Evolutionary conservation across 2,329 filamentous ascomycete genomes (phyloP), one percentile per base, ranked within the genome.

Genomic region (Hymenoscyphus scutula): DNA sequence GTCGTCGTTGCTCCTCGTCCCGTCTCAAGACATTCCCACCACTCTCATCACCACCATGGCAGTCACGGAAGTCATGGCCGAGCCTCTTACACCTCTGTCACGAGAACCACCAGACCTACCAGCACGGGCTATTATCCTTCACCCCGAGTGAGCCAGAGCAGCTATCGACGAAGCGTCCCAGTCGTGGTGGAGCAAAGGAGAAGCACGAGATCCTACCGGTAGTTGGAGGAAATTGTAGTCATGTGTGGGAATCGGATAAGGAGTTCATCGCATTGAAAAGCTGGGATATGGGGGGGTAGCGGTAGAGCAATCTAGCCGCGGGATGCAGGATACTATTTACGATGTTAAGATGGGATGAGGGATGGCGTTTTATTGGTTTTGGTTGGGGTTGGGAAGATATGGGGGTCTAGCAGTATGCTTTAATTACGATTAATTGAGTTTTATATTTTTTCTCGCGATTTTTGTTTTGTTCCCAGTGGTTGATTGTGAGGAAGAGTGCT

Each of bases 1-100:
- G 68, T 71, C 48, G 65, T 70, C 56, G 61, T 72, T 15, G 67
- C 70, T 4, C 68, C 68, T 55, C 65, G 70, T 29, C 69, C 70
- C 1, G 70, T 69, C 13, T 71, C 70, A 5, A 37, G 68, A 45
- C 66, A 66, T 51, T 67, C 66, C 25, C 65, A 69, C 17, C 57
- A 59, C 25, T 23, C 53, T 32, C 27, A 30, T 17, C 34, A 37
- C 23, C 27, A 34, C 30, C 66, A 66, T 38, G 62, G 61, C n/a
- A 66, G 67, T 32, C 62, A 65, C 25, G 59, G 64, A 15, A 59
- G 63, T 48, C 53, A 66, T 38, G 64, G 64, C 25, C 23, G 70
- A 60, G 56, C 68, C 0, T 72, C 70, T 11, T 71, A 71, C 48
- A 69, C 67, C 6, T 67, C 68, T 27, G 68, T 70, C 3, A 70